These are phyloP conservation scores for Cajanus cajan DNA, from an alignment of 306 rosid genomes.

Conservation along the genomic window DNA sequence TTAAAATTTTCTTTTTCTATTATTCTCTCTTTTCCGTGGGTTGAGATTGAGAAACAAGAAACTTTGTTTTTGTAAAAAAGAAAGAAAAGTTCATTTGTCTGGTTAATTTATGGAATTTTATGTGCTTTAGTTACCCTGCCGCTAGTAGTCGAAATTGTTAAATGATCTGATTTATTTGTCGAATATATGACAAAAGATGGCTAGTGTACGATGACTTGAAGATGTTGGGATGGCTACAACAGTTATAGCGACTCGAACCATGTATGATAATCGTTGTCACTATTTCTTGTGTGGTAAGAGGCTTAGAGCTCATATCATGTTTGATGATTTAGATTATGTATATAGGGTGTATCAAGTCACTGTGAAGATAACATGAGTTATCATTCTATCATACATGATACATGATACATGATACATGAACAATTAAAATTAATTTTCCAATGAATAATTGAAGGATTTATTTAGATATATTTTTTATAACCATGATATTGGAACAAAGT, in stretches of 20 bases:
- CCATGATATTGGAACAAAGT: too few relatives aligned
- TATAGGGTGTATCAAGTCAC: neutral
- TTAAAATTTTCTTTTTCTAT: neutral
- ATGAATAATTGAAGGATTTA: neutral
- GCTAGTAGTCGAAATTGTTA: neutral
- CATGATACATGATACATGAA: too few relatives aligned
- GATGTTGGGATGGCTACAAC: neutral
- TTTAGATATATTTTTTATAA: too few relatives aligned
- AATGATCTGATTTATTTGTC: neutral
- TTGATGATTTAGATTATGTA: neutral
- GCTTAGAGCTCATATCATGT: neutral
- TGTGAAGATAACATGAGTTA: neutral
- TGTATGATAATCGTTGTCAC: neutral
- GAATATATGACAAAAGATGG: neutral
- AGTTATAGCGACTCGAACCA: neutral
- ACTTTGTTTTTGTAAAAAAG: slow-evolving; percentile 33
- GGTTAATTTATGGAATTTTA: slow-evolving; percentile 28
- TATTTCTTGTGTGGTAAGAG: neutral
- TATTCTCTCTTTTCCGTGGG: slow-evolving; percentile 26
- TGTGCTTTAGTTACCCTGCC: neutral
- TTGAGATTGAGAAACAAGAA: slow-evolving; percentile 30
- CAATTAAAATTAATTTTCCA: too few relatives aligned
- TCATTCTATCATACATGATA: neutral
- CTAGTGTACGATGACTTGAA: neutral
- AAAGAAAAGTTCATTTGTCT: slow-evolving; percentile 23